Percentiles rank a stretch among this genome's conserved stretches.
Evolutionary conservation across 345 rosid genomes (phyloP).

Genomic region (Brassica rapa): DNA sequence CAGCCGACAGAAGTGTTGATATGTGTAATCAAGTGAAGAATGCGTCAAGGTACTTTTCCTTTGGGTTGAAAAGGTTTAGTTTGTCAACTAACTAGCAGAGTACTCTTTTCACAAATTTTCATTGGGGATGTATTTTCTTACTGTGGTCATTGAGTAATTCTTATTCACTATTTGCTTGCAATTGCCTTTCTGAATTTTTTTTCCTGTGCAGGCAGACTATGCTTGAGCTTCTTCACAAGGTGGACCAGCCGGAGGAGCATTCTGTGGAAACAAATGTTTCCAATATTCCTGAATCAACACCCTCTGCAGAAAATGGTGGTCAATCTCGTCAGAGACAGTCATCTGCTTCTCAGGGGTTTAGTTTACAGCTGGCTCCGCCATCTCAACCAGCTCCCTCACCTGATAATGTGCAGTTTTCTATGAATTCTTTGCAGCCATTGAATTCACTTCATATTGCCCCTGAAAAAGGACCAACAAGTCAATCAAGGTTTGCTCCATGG

Average conservation of each 20-base stretch:
- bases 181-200: constrained; percentile 2
- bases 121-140: too few relatives aligned
- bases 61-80: constrained; percentile 1
- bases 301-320: constrained; percentile 58
- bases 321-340: constrained; percentile 57
- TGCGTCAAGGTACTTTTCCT: constrained; percentile 56
- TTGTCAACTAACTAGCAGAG: constrained; percentile 16
- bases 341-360: constrained; percentile 72
- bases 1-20: constrained; percentile 47
- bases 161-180: constrained; percentile 4
- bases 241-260: constrained; percentile 62
- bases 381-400: constrained; percentile 57
- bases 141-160: background rate
- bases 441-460: constrained; percentile 41
- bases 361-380: constrained; percentile 79
- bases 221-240: constrained; percentile 93
- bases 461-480: constrained; percentile 49
- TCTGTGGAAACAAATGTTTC: constrained; percentile 48
- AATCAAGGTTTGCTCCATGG: constrained; percentile 49
- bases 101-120: too few relatives aligned
- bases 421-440: constrained; percentile 40
- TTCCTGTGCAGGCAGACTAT: constrained; percentile 67
- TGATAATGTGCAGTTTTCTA: constrained; percentile 46
- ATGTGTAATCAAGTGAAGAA: constrained; percentile 45
- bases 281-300: constrained; percentile 52